phyloP scores from a whole-genome alignment of 148 eudicot genomes.

The Arbutus unedo region DNA sequence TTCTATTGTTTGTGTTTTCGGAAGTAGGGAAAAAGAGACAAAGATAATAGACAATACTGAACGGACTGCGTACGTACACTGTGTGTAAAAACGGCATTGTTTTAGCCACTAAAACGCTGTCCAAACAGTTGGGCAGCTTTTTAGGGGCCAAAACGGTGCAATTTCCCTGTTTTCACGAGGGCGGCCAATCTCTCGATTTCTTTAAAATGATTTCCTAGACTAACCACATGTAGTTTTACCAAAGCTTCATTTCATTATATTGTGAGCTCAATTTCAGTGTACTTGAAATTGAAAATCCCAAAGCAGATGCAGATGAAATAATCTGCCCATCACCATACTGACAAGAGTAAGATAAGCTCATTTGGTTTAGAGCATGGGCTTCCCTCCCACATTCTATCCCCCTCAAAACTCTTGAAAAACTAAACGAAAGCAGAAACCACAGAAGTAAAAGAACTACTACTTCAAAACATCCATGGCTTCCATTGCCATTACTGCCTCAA shows the following conservation, averaged over 20 bases:
- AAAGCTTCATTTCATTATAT: neutral
- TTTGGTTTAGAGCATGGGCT: slow-evolving; percentile 15
- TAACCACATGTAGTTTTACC: neutral
- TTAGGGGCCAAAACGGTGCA: no score
- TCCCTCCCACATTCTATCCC: slow-evolving; percentile 18
- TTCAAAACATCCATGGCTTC: slow-evolving; percentile 30
- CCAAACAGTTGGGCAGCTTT: no score
- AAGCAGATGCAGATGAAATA: neutral
- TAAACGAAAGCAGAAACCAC: slow-evolving; percentile 2
- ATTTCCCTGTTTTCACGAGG: no score
- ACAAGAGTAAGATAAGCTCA: slow-evolving; percentile 21
- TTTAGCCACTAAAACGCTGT: no score
- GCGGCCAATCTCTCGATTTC: neutral
- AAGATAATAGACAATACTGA: neutral
- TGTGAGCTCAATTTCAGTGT: neutral
- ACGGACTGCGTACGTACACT: no score
- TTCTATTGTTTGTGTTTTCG: neutral
- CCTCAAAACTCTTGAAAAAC: neutral
- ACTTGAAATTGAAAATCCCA: neutral
- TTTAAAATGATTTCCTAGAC: neutral
- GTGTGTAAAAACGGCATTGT: no score
- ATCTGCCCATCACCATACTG: slow-evolving; percentile 22
- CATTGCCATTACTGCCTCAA: slow-evolving; percentile 32
- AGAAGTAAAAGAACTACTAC: neutral
- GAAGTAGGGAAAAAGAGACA: neutral